Base-by-base conservation (phyloP, 2,329 filamentous ascomycete genomes). In the Cladosporium sp. region DNA sequence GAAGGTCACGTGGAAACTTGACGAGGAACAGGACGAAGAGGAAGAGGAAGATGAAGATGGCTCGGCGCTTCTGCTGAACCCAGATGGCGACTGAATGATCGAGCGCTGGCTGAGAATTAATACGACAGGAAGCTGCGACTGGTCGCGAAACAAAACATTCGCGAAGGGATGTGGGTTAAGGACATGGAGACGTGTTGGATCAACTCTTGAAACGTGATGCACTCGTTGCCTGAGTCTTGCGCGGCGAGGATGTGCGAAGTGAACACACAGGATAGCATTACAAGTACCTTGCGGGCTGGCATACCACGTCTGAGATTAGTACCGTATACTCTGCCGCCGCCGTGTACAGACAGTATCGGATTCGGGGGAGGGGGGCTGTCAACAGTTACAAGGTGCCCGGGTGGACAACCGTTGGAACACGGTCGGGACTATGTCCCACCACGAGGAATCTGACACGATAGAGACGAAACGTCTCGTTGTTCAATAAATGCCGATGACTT, bases 21-120 rank as follows among this genome's bases (percentile, higher is more conserved):
- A 46, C 6, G 35, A 31, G 21, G 31, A 37, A 1, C 23, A 63
- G 12, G 50, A 49, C 10, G 44, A 49, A 26, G 28, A 49, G 2
- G 58, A 35, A 1, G 33, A 63, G 8, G 50, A 56, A 14, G 58
- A 61, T 3, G 59, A 50, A 16, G 59, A 62, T 4, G 59, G 46
- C 46, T 62, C 59, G 3, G 33, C 35, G 11, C 50, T 63, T 21
- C 18, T 63, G 8, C 26, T 63, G 14, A 63, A 63, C 18, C 61
- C 61, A 4, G 61, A 63, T 33, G 61, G 61, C 35, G 61, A 63
- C 40, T 63, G 61, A 63, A 55, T 6, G 49, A 28, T 28, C 1
- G 11, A 29, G 5, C 18, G 1, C 7, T 21, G 40, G 40, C 40
- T 2, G 21, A 21, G 2, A 46, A 10, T n/a, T n/a, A 46, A 1